Evolutionary conservation across 768 basidiomycete genomes (phyloP), one percentile per base, ranked within the genome.

Genomic region (Mycena amicta): DNA sequence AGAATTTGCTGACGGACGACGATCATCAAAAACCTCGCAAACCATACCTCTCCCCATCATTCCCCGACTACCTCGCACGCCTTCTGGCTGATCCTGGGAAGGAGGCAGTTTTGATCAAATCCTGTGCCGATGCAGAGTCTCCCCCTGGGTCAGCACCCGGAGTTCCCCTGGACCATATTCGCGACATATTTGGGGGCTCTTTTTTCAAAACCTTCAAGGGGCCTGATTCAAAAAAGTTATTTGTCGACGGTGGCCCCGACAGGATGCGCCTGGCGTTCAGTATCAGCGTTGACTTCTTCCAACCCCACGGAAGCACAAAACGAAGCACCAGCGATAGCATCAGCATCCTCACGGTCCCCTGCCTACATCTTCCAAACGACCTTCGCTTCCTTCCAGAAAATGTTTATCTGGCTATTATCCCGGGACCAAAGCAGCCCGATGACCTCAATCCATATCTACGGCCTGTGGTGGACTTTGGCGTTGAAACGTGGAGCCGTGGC

Each of bases 391-490:
- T 12, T 8, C 41, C 41, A 5, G 62, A 70, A 28, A 45, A 68
- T 15, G 25, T 69, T 26, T 50, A 62, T 2, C 49, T 61, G 2
- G 59, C 62, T 20, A 62, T 69, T 16, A 41, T 68, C 2, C 70
- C 67, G 11, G 70, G 68, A 8, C 70, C 69, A 1, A 64, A 66
- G 37, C 67, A 71, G 52, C 66, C 61, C 6, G 67, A 68, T 40
- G 23, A 68, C 43, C 50, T 63, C 28, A 25, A 20, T 25, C 20
- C 30, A 16, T 50, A 31, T 30, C 16, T 51, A 22, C 41, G 41
- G 12, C 41, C 41, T 5, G 13, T 43, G 12, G 20, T 43, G 6
- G 41, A 43, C 20, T 8, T 12, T 8, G 11, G 11, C 20, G 41
- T 63, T 18, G 50, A 49, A 22, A 47, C 59, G 28, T 71, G 56